Evolutionary conservation across 2,329 filamentous ascomycete species (phyloP).

Genomic region (Alternaria consortialis): DNA sequence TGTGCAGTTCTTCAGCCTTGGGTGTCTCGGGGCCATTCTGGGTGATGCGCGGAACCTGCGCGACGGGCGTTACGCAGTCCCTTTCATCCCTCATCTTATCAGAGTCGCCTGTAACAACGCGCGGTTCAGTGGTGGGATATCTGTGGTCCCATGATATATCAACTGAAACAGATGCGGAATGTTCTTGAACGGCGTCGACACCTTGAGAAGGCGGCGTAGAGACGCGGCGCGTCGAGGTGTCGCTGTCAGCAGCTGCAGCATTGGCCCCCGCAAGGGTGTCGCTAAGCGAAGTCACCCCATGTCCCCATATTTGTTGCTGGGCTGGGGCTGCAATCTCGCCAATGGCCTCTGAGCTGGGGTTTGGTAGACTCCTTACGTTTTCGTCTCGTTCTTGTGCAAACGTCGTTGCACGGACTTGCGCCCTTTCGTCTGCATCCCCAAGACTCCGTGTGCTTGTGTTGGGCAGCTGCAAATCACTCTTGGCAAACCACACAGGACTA

Average conservation of each 20-base stretch:
- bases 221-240: constrained; percentile 27
- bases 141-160: constrained; percentile 45
- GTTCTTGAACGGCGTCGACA: constrained; percentile 45
- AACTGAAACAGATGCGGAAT: constrained; percentile 41
- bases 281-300: constrained; percentile 18
- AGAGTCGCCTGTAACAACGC: constrained; percentile 33
- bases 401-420: not conserved
- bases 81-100: constrained; percentile 39
- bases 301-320: constrained; percentile 15
- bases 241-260: constrained; percentile 13
- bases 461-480: constrained; percentile 22
- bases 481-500: constrained; percentile 20
- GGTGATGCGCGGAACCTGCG: constrained; percentile 33
- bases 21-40: constrained; percentile 25
- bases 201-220: constrained; percentile 38
- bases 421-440: not conserved
- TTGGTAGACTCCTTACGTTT: not conserved
- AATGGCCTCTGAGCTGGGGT: not conserved
- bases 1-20: constrained; percentile 26
- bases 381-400: constrained; percentile 1
- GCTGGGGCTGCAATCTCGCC: not conserved
- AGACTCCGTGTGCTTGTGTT: not conserved
- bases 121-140: constrained; percentile 35
- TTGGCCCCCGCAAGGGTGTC: constrained; percentile 16
- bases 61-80: constrained; percentile 39